phyloP scores from a whole-genome alignment of 2,329 filamentous ascomycete genomes.

The Trichoderma arundinaceum region DNA sequence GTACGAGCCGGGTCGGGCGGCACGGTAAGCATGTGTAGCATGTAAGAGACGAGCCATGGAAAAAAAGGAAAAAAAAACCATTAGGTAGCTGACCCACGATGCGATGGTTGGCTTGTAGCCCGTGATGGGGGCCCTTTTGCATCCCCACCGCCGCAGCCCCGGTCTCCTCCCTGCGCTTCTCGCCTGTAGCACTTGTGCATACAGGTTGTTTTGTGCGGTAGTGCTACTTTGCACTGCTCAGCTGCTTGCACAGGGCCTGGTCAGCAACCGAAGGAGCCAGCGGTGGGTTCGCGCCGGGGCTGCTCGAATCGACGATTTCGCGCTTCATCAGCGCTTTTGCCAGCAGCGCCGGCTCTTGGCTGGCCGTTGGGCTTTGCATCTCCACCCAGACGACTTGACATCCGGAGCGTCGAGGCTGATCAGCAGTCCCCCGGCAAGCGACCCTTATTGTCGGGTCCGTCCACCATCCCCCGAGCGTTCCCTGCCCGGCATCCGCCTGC shows the following conservation, averaged over 20 bases:
- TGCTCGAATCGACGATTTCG: constrained; percentile 22
- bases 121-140: constrained; percentile 8
- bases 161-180: constrained; percentile 19
- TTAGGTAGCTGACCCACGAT: background rate
- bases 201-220: no score
- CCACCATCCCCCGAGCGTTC: constrained; percentile 3
- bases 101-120: no score
- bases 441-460: constrained; percentile 31
- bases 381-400: constrained; percentile 19
- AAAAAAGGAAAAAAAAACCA: background rate
- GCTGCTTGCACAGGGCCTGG: background rate
- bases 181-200: background rate
- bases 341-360: background rate
- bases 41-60: background rate
- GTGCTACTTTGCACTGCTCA: background rate
- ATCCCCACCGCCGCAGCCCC: constrained; percentile 14
- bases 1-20: background rate
- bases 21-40: background rate
- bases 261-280: background rate
- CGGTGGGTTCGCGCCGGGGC: background rate
- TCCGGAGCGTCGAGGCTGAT: constrained; percentile 23
- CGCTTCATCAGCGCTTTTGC: constrained; percentile 12
- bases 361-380: constrained; percentile 15
- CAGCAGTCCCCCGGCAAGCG: constrained; percentile 26
- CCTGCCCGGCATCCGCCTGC: constrained; percentile 3